A percentile compares a stretch with the other conserved stretches of the same genome.
Evolutionary conservation across 2,329 filamentous ascomycete genomes (phyloP).

Genomic region (Exophiala sp.): DNA sequence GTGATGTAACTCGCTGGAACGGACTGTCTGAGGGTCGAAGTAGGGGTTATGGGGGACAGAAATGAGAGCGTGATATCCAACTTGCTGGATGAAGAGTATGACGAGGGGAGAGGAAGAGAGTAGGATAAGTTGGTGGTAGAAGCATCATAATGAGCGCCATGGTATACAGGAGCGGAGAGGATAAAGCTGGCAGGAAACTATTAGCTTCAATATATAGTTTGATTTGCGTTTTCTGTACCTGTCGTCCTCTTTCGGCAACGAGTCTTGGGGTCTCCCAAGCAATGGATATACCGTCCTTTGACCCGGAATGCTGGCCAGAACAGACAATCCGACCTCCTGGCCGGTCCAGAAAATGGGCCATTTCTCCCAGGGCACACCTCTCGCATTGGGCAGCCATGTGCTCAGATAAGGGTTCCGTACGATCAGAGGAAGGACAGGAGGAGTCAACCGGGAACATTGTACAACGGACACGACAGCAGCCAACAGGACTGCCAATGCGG

Average conservation of each 20-base stretch:
- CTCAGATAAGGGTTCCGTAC: conserved; percentile 71
- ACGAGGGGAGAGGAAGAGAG: conserved; percentile 45
- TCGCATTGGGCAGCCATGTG: conserved; percentile 61
- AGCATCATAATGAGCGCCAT: conserved; percentile 60
- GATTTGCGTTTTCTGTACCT: conserved; percentile 47
- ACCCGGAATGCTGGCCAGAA: conserved; percentile 57
- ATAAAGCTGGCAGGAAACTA: conserved; percentile 44
- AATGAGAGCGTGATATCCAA: conserved; percentile 56
- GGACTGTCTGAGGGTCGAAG: conserved; percentile 71
- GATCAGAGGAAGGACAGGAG: conserved; percentile 63
- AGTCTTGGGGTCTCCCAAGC: conserved; percentile 61
- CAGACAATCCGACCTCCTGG: conserved; percentile 57
- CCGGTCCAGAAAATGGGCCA: conserved; percentile 87
- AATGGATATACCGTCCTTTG: conserved; percentile 58
- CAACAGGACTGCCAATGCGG: conserved; percentile 20
- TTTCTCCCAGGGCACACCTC: conserved; percentile 68
- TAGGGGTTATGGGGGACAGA: conserved; percentile 72
- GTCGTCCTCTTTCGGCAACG: conserved; percentile 55
- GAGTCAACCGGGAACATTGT: conserved; percentile 32
- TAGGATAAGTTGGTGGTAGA: conserved; percentile 66
- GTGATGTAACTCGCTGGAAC: conserved; percentile 77
- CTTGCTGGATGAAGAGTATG: conserved; percentile 32
- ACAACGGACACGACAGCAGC: conserved; percentile 19
- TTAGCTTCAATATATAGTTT: conserved; percentile 1
- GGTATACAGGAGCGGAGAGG: conserved; percentile 53